Base-by-base conservation (phyloP, 257 asterid species). In the Orobanche coerulescens region DNA sequence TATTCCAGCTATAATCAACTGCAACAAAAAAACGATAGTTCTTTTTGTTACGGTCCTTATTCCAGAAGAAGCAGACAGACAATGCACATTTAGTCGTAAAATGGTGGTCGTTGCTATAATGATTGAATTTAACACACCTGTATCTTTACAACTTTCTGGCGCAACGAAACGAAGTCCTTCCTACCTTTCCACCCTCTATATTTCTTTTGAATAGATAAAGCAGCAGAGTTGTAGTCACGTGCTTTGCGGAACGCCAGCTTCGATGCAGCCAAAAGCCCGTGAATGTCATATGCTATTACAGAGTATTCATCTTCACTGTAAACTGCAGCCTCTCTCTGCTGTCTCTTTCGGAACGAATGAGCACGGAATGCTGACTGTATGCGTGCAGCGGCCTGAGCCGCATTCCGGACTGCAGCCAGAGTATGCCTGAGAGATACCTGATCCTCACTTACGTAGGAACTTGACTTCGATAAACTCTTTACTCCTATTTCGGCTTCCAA, bases 291-390 rank as follows among this genome's bases (percentile, higher is more conserved):
- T 22, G 63, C 75, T 43, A 73, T 71, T 28, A 79, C 48, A 36
- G 75, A 57, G 53, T 66, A 88, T 50, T 77, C 86, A 74, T 86
- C 88, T 64, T 75, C 81, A 65, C 33, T 44, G 44, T 43, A 69
- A 61, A 65, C 4, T 13, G 76, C 55, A 44, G 76, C 71, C 61
- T 77, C 87, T 61, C 66, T 77, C 47, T 80, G 82, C 78, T 74
- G 94, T 75, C 97, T 79, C 78, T 47, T 89, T 74, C 79, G 75
- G 80, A 93, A 89, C 10, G 99, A 93, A 82, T 89, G 96, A 22
- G 94, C 94, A 43, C 97, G 99, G 52, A 93, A 89, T 12, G 97
- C 99, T 34, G 92, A 83, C 71, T 93, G 99, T 69, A 93, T 93
- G 14, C 94, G 95, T 46, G 97, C 96, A 59, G 99, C 99, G 61